These are phyloP conservation scores for Elaeis oleifera DNA, from an alignment of 202 grass and related monocot genomes.

Conservation along the genomic window DNA sequence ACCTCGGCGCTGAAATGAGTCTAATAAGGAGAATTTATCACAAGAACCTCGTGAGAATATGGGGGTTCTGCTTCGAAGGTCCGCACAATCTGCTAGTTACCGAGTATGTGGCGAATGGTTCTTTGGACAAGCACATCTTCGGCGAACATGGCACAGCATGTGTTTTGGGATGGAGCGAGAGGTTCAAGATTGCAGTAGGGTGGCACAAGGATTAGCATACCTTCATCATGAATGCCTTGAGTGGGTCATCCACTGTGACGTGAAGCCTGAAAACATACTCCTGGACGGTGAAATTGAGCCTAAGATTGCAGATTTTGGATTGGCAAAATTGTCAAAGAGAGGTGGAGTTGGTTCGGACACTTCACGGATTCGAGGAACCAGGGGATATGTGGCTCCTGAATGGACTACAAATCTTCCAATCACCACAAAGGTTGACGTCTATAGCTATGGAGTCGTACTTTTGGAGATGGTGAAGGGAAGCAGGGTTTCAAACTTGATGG, in stretches of 20 bases:
- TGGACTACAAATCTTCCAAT: slow-evolving; percentile 42
- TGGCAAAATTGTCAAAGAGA: slow-evolving; percentile 41
- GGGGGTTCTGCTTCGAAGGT: slow-evolving; percentile 31
- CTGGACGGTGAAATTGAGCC: slow-evolving; percentile 25
- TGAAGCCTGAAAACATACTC: slow-evolving; percentile 62
- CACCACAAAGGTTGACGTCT: slow-evolving; percentile 59
- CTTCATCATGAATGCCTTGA: slow-evolving; percentile 55
- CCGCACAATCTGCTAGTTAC: slow-evolving; percentile 37
- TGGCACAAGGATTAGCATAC: slow-evolving; percentile 1
- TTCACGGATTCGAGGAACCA: slow-evolving; percentile 39
- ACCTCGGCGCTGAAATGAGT: too few species aligned
- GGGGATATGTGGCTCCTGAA: slow-evolving; percentile 4
- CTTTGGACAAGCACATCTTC: slow-evolving; percentile 38
- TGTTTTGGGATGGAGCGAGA: too few species aligned
- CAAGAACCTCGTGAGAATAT: too few species aligned
- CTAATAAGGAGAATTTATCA: too few species aligned
- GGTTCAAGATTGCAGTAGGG: too few species aligned
- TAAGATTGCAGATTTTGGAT: slow-evolving; percentile 22
- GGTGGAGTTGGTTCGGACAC: slow-evolving; percentile 24
- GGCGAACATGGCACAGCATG: slow-evolving; percentile 1
- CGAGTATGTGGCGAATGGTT: slow-evolving; percentile 34
- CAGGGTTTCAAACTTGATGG: slow-evolving; percentile 35
- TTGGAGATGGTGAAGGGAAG: slow-evolving; percentile 40
- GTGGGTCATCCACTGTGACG: slow-evolving; percentile 58
- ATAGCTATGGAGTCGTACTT: slow-evolving; percentile 61